These are phyloP conservation scores for Helianthus tuberosus DNA, from an alignment of 129 eudicot species.

Conservation along the genomic window DNA sequence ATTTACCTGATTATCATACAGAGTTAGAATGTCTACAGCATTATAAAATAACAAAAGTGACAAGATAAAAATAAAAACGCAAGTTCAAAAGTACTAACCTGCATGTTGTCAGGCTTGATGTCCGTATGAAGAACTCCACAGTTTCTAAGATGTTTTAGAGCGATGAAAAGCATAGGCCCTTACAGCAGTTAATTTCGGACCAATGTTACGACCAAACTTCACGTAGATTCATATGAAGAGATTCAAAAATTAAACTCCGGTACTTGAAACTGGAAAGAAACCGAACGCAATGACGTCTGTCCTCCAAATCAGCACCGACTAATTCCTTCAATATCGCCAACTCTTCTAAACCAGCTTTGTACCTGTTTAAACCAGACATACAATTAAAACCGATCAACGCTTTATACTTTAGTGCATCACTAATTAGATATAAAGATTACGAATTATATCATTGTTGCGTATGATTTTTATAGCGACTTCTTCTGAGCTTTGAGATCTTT, in stretches of 20 bases:
- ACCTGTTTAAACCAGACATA: constrained; percentile 46
- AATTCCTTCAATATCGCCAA: constrained; percentile 85
- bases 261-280: constrained; percentile 87
- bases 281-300: constrained; percentile 87
- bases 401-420: neutral
- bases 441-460: constrained; percentile 82
- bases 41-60: neutral
- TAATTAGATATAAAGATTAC: neutral
- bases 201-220: constrained; percentile 99
- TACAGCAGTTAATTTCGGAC: constrained; percentile 96
- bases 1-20: constrained; percentile 54
- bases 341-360: constrained; percentile 90
- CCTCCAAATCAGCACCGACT: constrained; percentile 86
- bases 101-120: constrained; percentile 97
- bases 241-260: constrained; percentile 97
- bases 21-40: neutral
- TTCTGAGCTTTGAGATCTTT: constrained; percentile 95
- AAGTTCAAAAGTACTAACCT: constrained; percentile 45
- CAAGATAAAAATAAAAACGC: neutral
- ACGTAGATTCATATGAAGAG: constrained; percentile 99
- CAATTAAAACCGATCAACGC: neutral
- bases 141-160: constrained; percentile 80
- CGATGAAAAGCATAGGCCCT: constrained; percentile 86
- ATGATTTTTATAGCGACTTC: constrained; percentile 98
- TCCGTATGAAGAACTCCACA: constrained; percentile 50